A percentile compares a stretch with the other conserved stretches of the same genome.
These are phyloP conservation scores for Epichloe sp. DNA, from an alignment of 2,329 filamentous ascomycete species.

Conservation along the genomic window DNA sequence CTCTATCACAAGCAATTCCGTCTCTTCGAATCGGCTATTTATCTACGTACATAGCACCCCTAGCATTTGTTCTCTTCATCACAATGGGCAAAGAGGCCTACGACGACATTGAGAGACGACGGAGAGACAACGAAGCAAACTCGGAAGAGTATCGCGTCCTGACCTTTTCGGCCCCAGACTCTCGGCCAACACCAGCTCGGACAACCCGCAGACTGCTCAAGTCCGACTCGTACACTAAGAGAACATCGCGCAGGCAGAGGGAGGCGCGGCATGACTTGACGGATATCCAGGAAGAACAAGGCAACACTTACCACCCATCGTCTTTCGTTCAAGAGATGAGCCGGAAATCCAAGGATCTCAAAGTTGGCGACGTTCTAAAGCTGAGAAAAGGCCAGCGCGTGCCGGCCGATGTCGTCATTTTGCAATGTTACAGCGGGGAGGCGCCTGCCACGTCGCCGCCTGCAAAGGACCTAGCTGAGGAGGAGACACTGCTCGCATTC, in stretches of 20 bases:
- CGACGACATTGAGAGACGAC: constrained; percentile 77
- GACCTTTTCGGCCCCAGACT: constrained; percentile 48
- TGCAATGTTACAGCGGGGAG: constrained; percentile 65
- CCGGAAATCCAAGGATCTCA: constrained; percentile 77
- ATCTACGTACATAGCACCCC: constrained; percentile 81
- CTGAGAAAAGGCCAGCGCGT: constrained; percentile 84
- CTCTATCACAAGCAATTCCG: constrained; percentile 84
- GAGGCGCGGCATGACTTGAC: constrained; percentile 30
- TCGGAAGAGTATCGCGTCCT: constrained; percentile 77
- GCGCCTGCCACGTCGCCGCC: constrained; percentile 17
- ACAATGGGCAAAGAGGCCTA: constrained; percentile 92
- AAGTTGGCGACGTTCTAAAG: constrained; percentile 91
- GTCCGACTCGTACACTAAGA: constrained; percentile 22
- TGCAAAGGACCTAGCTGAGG: constrained; percentile 20
- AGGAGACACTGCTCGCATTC: constrained; percentile 30
- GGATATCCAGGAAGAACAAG: constrained; percentile 60
- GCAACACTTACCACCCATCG: constrained; percentile 34
- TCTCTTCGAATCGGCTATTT: constrained; percentile 85
- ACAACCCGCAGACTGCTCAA: constrained; percentile 26
- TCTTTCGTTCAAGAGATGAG: constrained; percentile 50
- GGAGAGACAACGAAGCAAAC: constrained; percentile 87
- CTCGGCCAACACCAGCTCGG: constrained; percentile 25
- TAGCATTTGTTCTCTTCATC: constrained; percentile 83
- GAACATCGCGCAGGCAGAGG: constrained; percentile 18
- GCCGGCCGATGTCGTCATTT: constrained; percentile 83